Evolutionary conservation across 345 rosid species (phyloP), one percentile per base, ranked within the genome.

Genomic region (Eucalyptus globulus): DNA sequence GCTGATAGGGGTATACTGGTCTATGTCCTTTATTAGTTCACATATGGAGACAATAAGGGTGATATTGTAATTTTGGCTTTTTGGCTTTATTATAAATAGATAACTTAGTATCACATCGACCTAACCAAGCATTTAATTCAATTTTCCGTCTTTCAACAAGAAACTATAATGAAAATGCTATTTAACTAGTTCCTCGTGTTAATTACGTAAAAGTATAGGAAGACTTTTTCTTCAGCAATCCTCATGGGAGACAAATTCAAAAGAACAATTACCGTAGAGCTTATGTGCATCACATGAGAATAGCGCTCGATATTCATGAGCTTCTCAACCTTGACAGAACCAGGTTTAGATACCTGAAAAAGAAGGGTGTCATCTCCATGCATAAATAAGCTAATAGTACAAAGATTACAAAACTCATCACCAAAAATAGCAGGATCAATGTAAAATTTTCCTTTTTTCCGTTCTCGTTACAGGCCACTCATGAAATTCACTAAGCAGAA

Each of bases 201-300:
- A 40, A 21, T 40, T 21, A 26, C 29, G 6, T 76, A 22, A 40
- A 72, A 76, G 1, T 5, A 76, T 40, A 21, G 47, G 9, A 76
- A 22, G 83, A 40, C 29, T 40, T 76, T 76, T 40, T 76, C 47
- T 76, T 40, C 83, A 76, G 29, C 83, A 40, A 76, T 40, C 83
- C 83, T 40, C 47, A 62, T 76, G 26, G 47, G 47, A 37, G 43
- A 40, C 14, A 76, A 40, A 76, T 21, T 76, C 5, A 76, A 76
- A 76, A 76, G 62, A n/a, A 89, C 76, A 80, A 94, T 83, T 93
- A 97, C 98, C 86, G 97, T 97, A 50, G 99, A 97, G 92, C 99
- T 97, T 80, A 97, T 95, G 95, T 97, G 98, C 99, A 97, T 97
- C 80, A 97, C 99, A 93, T 97, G 99, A 76, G 98, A 97, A 91